Evolutionary conservation across 768 basidiomycete species (phyloP).

Genomic region (Clavaria fumosa): DNA sequence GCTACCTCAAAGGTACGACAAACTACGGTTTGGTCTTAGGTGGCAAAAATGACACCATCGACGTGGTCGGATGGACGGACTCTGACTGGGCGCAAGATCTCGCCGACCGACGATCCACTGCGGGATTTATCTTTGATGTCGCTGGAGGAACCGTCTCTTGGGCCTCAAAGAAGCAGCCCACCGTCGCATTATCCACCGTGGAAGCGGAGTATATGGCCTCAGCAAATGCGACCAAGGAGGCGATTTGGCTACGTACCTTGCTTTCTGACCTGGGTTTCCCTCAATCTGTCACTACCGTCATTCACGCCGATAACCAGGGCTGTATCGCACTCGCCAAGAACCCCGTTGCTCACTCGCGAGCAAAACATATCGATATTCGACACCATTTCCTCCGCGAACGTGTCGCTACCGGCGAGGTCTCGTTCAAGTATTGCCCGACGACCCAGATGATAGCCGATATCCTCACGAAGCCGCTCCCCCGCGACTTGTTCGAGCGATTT

Average conservation of each 20-base stretch:
- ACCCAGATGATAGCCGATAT: too few species aligned
- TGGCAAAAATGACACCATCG: constrained; percentile 1
- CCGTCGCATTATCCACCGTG: not conserved
- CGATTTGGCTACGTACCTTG: not conserved
- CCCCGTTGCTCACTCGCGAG: constrained; percentile 10
- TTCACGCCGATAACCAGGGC: not conserved
- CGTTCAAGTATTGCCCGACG: too few species aligned
- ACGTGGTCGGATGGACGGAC: constrained; percentile 7
- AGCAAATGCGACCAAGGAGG: not conserved
- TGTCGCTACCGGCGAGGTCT: constrained; percentile 6
- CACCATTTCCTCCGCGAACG: constrained; percentile 24
- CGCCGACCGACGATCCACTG: constrained; percentile 16
- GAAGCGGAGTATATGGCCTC: not conserved
- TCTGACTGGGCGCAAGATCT: constrained; percentile 21
- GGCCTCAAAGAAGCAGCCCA: constrained; percentile 13
- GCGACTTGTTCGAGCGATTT: too few species aligned
- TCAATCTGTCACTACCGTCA: not conserved
- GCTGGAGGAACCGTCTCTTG: constrained; percentile 19
- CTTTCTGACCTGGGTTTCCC: not conserved
- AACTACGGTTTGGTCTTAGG: constrained; percentile 8
- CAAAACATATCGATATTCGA: constrained; percentile 22
- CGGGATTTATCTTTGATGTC: constrained; percentile 23
- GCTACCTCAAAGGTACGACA: constrained; percentile 17
- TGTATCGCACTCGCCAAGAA: not conserved
- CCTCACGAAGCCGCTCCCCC: too few species aligned